These are phyloP conservation scores for Aspergillus sclerotioniger DNA, from an alignment of 495 filamentous ascomycete species.

Conservation along the genomic window DNA sequence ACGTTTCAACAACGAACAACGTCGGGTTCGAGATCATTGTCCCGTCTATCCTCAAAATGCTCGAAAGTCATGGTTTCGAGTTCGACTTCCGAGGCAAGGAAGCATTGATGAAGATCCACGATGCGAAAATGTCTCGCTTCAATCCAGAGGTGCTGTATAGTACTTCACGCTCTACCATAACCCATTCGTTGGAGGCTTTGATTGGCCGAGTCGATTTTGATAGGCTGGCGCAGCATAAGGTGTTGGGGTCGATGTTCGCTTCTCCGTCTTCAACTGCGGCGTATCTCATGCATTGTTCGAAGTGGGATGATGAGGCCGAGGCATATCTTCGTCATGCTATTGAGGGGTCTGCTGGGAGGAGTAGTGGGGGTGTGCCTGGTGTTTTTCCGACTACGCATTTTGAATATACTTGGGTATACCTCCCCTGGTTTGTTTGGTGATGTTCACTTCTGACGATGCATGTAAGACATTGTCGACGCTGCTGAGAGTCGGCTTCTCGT, in stretches of 20 bases:
- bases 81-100: neutral
- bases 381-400: slow-evolving; percentile 32
- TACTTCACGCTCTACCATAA: slow-evolving; percentile 24
- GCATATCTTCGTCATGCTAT: slow-evolving; percentile 25
- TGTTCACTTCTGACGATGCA: neutral
- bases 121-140: slow-evolving; percentile 25
- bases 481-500: neutral
- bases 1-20: slow-evolving; percentile 13
- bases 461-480: neutral
- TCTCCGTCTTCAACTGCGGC: slow-evolving; percentile 51
- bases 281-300: slow-evolving; percentile 38
- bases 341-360: slow-evolving; percentile 16
- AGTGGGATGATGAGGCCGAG: slow-evolving; percentile 42
- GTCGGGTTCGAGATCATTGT: slow-evolving; percentile 43
- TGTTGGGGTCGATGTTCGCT: slow-evolving; percentile 43
- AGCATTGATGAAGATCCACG: slow-evolving; percentile 1
- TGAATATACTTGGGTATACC: slow-evolving; percentile 36
- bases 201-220: slow-evolving; percentile 45
- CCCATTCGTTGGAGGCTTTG: slow-evolving; percentile 51
- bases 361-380: slow-evolving; percentile 32
- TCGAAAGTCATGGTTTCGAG: neutral
- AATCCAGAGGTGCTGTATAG: slow-evolving; percentile 29
- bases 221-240: slow-evolving; percentile 42
- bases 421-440: neutral
- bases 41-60: slow-evolving; percentile 9